Evolutionary conservation across 176 grass and related monocot genomes (phyloP), one percentile per base, ranked within the genome.

Genomic region (Carex pumila): DNA sequence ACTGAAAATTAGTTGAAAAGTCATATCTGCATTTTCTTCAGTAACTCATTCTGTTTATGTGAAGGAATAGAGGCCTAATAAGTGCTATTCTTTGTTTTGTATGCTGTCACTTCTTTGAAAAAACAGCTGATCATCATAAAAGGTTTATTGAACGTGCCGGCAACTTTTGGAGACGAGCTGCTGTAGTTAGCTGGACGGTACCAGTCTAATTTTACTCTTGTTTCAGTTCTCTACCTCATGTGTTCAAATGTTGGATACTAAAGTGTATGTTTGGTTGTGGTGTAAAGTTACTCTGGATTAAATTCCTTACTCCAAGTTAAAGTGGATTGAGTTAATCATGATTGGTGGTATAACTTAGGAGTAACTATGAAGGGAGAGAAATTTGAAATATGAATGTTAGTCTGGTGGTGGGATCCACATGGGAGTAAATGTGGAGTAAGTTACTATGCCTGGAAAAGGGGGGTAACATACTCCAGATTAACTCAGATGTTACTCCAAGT

Each of bases 101-200:
- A 32, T 58, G 13, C 10, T 37, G 41, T 41, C 41, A 34, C 31
- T 39, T 81, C 18, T 75, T 60, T 53, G 56, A 64, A 81, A 67
- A 86, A 41, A 79, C 87, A 81, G 80, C 56, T 85, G 69, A 9
- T 30, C 49, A 86, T 37, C 80, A 91, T 58, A 18, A 45, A 70
- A 30, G 57, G 45, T 92, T 92, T 82, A 10, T 94, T 74, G 37
- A 5, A 31, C 68, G 63, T 58, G 81, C 94, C 53, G 36, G 70
- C 14, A 88, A 90, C 52, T 88, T 85, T 92, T 92, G 86, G 75
- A 92, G 76, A 88, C 87, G 84, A 68, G 55, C 91, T 19, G 90
- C 84, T 94, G 88, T 94, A 85, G 70, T 90, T 83, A 94, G 84
- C 86, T 97, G 91, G 94, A 93, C 81, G 59, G 94, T 94, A 94